Evolutionary conservation across 768 basidiomycete genomes (phyloP), one percentile per base, ranked within the genome.

Genomic region (Nevesoporus exiguus): DNA sequence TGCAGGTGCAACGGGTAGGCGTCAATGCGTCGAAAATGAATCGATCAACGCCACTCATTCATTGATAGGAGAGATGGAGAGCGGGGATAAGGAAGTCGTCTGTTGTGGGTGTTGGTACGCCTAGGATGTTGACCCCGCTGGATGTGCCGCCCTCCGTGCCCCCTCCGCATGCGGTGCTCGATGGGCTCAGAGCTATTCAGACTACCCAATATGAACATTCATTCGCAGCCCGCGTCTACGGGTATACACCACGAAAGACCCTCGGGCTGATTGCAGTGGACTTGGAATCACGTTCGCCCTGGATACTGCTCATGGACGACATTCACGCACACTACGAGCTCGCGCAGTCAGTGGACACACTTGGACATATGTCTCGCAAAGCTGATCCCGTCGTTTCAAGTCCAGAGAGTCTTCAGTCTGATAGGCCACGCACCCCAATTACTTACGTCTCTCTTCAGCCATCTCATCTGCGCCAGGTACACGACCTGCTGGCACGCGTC

Each of bases 291-390:
- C 72, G 71, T 37, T 70, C 88, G 4, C 82, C 86, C 0, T 92
- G 90, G 90, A 84, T 85, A 77, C 70, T 77, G 34, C 77, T 93
- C 41, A 87, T 91, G 86, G 65, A 69, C 30, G 89, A 92, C 58
- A 77, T 93, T 39, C 75, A 79, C 47, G 80, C 80, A 3, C 90
- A 93, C 71, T 79, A 84, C 61, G 61, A 66, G 2, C 69, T 87
- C 22, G 71, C 79, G 31, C 82, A 86, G 90, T 90, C 59, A 55
- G 61, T 61, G 5, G 19, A 40, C 40, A 7, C 39, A 4, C 15
- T 52, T 14, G 13, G 25, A 37, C 30, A 24, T 19, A 14, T 15
- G 9, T 7, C 22, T 14, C 21, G 25, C n/a, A 17, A 9, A 43
- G 7, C 39, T 63, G 15, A 58, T 34, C 13, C 51, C 14, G 39